phyloP scores from a whole-genome alignment of 192 early-diverging fungal genomes.

The Ramicandelaber brevisporus region DNA sequence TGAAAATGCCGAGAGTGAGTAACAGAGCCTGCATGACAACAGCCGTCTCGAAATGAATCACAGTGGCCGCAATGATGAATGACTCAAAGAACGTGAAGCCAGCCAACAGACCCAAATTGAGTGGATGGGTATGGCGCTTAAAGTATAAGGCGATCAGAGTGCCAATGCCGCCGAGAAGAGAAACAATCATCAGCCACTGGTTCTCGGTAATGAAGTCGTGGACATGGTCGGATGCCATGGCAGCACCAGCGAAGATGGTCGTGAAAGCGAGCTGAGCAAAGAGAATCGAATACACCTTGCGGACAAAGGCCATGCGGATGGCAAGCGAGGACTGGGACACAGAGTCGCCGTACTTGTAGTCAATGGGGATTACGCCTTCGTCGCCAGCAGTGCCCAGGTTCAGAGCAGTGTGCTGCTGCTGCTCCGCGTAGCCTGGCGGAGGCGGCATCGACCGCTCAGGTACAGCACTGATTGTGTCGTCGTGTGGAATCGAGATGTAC shows the following conservation, averaged over 20 bases:
- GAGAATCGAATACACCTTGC: conserved; percentile 48
- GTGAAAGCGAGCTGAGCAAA: conserved; percentile 30
- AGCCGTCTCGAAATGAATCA: conserved; percentile 30
- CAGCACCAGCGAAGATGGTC: conserved; percentile 20
- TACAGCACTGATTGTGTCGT: too few relatives aligned
- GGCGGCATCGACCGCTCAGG: conserved; percentile 5
- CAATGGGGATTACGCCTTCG: conserved; percentile 20
- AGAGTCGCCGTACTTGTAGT: conserved; percentile 21
- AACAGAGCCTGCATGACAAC: conserved; percentile 51
- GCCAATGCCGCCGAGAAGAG: conserved; percentile 20
- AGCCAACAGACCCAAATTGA: conserved; percentile 30
- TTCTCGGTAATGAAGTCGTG: conserved; percentile 25
- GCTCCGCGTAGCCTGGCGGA: background rate
- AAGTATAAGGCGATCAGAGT: conserved; percentile 20
- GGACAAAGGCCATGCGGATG: conserved; percentile 31
- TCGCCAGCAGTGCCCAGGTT: background rate
- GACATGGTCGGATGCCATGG: conserved; percentile 23
- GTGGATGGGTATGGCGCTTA: conserved; percentile 30
- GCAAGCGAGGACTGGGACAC: conserved; percentile 15
- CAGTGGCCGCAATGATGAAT: conserved; percentile 21
- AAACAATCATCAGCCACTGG: conserved; percentile 26
- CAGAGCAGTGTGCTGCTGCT: conserved; percentile 1
- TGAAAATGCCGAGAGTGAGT: conserved; percentile 42
- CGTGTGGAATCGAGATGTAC: too few relatives aligned
- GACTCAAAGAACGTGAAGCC: conserved; percentile 31